Conservation (phyloP, 768 basidiomycete species). For the Russula foetens region DNA sequence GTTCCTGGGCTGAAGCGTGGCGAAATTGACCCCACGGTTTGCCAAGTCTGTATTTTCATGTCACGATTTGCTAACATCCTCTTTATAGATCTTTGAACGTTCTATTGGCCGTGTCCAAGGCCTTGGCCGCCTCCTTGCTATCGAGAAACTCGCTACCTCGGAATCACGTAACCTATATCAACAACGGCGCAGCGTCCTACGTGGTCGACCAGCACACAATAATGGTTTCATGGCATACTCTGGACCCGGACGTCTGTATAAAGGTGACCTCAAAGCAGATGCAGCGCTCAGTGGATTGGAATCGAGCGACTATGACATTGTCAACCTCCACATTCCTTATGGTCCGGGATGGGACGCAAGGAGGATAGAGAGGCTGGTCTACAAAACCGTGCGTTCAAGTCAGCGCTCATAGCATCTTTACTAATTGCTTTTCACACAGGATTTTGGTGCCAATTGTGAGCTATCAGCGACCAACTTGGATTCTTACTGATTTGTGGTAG, state of each 20-base stretch:
- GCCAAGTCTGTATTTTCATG: conserved; percentile 6
- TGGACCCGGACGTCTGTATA: conserved; percentile 31
- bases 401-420: background rate
- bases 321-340: conserved; percentile 50
- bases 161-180: conserved; percentile 40
- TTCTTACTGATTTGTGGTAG: conserved; percentile 23
- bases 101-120: conserved; percentile 49
- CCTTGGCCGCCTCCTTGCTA: conserved; percentile 51
- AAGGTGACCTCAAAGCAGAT: conserved; percentile 48
- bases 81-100: conserved; percentile 48
- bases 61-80: background rate
- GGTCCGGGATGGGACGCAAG: conserved; percentile 52
- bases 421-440: conserved; percentile 29
- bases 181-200: conserved; percentile 38
- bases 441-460: conserved; percentile 46
- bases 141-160: conserved; percentile 46
- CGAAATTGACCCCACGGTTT: conserved; percentile 52
- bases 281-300: conserved; percentile 36
- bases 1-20: conserved; percentile 42
- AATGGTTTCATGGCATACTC: background rate
- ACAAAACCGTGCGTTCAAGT: conserved; percentile 39
- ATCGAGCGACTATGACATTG: conserved; percentile 51
- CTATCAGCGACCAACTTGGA: conserved; percentile 21
- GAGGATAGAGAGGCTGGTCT: conserved; percentile 48
- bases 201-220: conserved; percentile 37